Percentiles rank a stretch among this genome's conserved stretches.
Evolutionary conservation across 129 eudicot species (phyloP).

Genomic region (Centella asiatica): DNA sequence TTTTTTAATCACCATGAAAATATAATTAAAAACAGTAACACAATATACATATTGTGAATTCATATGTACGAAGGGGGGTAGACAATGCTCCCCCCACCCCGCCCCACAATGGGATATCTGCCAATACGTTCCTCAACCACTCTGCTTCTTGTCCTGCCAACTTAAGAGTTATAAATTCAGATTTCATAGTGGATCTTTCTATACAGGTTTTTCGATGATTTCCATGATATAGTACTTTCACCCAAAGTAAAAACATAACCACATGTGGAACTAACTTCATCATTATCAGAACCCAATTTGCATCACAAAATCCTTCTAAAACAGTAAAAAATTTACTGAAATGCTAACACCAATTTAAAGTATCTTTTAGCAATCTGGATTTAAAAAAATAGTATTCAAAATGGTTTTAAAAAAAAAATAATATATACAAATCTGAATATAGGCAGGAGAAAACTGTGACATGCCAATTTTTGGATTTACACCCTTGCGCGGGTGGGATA

Average conservation of each 20-base stretch:
- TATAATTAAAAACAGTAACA: too few species aligned
- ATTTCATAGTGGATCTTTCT: background rate
- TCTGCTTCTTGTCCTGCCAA: background rate
- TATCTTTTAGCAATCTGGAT: too few species aligned
- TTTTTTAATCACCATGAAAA: too few species aligned
- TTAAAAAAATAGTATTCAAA: too few species aligned
- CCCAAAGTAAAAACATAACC: background rate
- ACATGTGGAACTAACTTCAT: background rate
- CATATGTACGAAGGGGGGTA: too few species aligned
- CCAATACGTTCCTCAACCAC: background rate
- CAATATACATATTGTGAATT: too few species aligned
- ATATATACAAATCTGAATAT: too few species aligned
- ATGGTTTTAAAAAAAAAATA: too few species aligned
- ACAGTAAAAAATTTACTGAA: background rate
- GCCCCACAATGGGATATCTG: background rate
- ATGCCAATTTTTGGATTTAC: too few species aligned
- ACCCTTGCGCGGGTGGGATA: too few species aligned
- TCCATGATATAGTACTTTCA: background rate
- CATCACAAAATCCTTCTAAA: background rate
- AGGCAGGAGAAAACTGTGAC: too few species aligned
- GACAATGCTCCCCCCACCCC: too few species aligned
- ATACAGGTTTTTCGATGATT: background rate
- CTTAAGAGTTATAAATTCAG: background rate
- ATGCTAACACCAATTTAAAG: background rate
- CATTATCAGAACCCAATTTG: background rate